phyloP scores from a whole-genome alignment of 495 filamentous ascomycete species.

The Penicillium paradoxum region DNA sequence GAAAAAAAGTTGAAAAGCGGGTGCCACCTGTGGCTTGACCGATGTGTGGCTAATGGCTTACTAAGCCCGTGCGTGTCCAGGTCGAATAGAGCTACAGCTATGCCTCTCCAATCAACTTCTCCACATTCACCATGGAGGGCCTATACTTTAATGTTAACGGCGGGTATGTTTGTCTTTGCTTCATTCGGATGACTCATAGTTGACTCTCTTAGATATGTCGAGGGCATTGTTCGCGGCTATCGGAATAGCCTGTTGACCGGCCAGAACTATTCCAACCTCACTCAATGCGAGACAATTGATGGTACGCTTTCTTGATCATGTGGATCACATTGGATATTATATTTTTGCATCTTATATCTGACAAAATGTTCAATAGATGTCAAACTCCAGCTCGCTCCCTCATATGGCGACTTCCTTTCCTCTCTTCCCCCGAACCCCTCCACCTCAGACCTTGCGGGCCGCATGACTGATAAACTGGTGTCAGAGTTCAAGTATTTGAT shows the following conservation, averaged over 20 bases:
- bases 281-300: slow-evolving; percentile 97
- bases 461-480: slow-evolving; percentile 96
- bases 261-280: slow-evolving; percentile 92
- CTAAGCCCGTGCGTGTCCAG: slow-evolving; percentile 16
- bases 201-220: slow-evolving; percentile 67
- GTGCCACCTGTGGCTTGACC: slow-evolving; percentile 18
- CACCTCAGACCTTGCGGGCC: slow-evolving; percentile 88
- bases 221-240: slow-evolving; percentile 95
- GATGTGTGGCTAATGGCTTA: slow-evolving; percentile 24
- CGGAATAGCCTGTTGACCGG: slow-evolving; percentile 86
- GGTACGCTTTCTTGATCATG: slow-evolving; percentile 48
- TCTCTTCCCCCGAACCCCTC: slow-evolving; percentile 94
- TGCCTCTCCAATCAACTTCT: slow-evolving; percentile 16
- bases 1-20: slow-evolving; percentile 29
- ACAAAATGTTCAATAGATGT: slow-evolving; percentile 58
- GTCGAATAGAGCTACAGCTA: slow-evolving; percentile 19
- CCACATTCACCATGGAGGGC: slow-evolving; percentile 69
- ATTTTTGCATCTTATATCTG: slow-evolving; percentile 3
- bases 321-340: neutral
- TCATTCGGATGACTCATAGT: slow-evolving; percentile 6
- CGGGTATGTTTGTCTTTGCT: slow-evolving; percentile 53
- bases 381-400: slow-evolving; percentile 91
- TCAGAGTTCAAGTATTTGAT: slow-evolving; percentile 95
- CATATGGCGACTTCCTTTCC: slow-evolving; percentile 96
- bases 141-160: slow-evolving; percentile 94